Base-by-base conservation (phyloP, 208 protist species). In the Trichomonas vaginalis region DNA sequence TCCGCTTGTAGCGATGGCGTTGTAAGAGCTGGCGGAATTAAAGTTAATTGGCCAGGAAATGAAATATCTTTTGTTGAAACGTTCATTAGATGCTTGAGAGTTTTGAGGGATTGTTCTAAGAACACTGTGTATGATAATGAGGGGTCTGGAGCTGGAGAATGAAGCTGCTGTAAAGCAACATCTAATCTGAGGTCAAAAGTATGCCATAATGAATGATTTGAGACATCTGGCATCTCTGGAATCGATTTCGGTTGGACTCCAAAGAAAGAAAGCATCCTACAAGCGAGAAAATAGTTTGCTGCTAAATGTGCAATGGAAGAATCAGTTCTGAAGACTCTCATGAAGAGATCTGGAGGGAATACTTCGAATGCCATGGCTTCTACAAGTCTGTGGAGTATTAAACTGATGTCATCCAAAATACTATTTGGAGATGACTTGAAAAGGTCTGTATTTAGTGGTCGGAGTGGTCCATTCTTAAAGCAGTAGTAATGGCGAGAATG, bases 281-380 rank as follows among this genome's bases (percentile, higher is more conserved):
- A 92, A 35, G 86, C 40, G 23, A 92, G n/a, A 32, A 48, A 92
- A 39, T 51, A 92, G n/a, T 92, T 92, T n/a, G 45, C 40, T 15
- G 45, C 86, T 42, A 92, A 92, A 35, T 92, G 86, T 21, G 86
- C 40, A 39, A 92, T 51, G 0, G 86, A 48, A 17, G 86, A 51
- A 92, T 92, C 86, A 39, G n/a, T 92, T n/a, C 35, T 42, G 46
- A 92, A 92, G 4, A 51, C 45, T 35, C 35, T 0, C 45, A 92
- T n/a, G 46, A 92, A 92, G 6, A 92, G 42, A 48, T 92, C 86
- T 3, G 45, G 86, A 21, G 40, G 23, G 15, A 92, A 92, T 0
- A 92, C 45, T 56, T 92, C 86, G 37, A 48, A 92, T 14, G 86
- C 86, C 86, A 92, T 92, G 21, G 86, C 86, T 92, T 92, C 86